These are phyloP conservation scores for Graphium sp. DNA, from an alignment of 2,329 filamentous ascomycete species.

Conservation along the genomic window DNA sequence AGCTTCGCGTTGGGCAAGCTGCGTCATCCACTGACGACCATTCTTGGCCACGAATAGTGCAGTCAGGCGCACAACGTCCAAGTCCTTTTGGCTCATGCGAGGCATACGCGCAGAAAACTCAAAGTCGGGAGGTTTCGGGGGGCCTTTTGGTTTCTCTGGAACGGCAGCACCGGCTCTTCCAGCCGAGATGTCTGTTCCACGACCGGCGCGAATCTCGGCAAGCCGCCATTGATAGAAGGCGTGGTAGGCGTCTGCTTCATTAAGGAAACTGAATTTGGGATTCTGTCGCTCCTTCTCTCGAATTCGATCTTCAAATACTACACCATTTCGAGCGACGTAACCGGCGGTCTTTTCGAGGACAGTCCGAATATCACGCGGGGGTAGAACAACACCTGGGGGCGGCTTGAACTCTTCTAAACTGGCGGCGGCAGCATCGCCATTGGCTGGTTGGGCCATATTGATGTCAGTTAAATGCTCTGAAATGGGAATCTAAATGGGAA, in stretches of 20 bases:
- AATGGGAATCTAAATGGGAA: no score
- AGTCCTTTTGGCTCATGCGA: constrained; percentile 86
- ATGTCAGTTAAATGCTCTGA: no score
- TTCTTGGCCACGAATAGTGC: constrained; percentile 88
- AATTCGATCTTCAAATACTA: constrained; percentile 66
- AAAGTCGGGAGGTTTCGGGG: constrained; percentile 72
- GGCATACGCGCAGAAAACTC: constrained; percentile 94
- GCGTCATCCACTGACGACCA: constrained; percentile 80
- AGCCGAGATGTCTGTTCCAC: constrained; percentile 63
- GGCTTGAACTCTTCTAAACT: constrained; percentile 55
- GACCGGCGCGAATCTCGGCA: constrained; percentile 66
- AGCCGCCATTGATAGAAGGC: constrained; percentile 85
- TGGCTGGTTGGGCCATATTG: constrained; percentile 1
- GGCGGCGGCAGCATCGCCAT: constrained; percentile 25
- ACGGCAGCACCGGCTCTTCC: constrained; percentile 45
- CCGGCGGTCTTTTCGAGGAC: constrained; percentile 89
- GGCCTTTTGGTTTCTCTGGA: constrained; percentile 56
- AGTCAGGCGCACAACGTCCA: constrained; percentile 58
- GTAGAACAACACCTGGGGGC: constrained; percentile 70
- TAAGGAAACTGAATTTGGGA: constrained; percentile 84
- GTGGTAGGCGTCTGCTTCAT: constrained; percentile 65
- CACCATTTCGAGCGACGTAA: constrained; percentile 58
- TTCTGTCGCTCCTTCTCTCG: constrained; percentile 71
- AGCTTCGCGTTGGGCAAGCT: constrained; percentile 72
- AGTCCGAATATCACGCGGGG: constrained; percentile 72